Evolutionary conservation across 2,329 filamentous ascomycete species (phyloP), one percentile per base, ranked within the genome.

Genomic region (Penicillium sp.): DNA sequence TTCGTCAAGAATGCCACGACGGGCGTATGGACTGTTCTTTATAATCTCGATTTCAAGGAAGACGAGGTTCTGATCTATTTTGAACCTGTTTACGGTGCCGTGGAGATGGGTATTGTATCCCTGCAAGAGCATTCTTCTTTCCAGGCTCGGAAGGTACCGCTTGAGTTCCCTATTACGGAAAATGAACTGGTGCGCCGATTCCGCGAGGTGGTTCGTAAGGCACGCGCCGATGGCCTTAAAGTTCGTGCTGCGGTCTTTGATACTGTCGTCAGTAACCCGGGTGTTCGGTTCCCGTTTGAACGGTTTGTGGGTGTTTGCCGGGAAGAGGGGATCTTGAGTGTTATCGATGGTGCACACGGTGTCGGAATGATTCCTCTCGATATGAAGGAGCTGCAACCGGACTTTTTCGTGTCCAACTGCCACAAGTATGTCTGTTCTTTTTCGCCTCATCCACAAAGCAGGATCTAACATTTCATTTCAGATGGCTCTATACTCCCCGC

Each of bases 331-430:
- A 77, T 97, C 3, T 69, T 93, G 51, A 92, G 88, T 64, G 77
- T 90, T 20, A 79, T 97, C 35, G 93, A 97, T 69, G 92, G 85
- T 15, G 93, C 93, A 0, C 93, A 97, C 73, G 88, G 88, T 1
- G 76, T 96, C 23, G 93, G 93, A 2, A 88, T 94, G 73, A 81
- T 96, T 7, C 79, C 82, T 1, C 72, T 97, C 7, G 84, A 95
- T 71, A 74, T 97, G 14, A 60, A 69, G 0, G 71, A 75, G 4
- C 75, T 92, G 2, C 83, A 92, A 59, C 87, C 91, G 0, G 92
- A 97, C 72, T 97, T 96, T 75, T 90, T 95, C 67, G 82, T 93
- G 14, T 88, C 82, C 53, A 97, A 97, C 71, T 90, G 86, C 64
- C 90, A 96, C 77, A 96, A 96, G 73, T 76, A 69, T 50, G 64